Evolutionary conservation across 2,329 filamentous ascomycete species (phyloP), one percentile per base, ranked within the genome.

Genomic region (Esteya vermicola): DNA sequence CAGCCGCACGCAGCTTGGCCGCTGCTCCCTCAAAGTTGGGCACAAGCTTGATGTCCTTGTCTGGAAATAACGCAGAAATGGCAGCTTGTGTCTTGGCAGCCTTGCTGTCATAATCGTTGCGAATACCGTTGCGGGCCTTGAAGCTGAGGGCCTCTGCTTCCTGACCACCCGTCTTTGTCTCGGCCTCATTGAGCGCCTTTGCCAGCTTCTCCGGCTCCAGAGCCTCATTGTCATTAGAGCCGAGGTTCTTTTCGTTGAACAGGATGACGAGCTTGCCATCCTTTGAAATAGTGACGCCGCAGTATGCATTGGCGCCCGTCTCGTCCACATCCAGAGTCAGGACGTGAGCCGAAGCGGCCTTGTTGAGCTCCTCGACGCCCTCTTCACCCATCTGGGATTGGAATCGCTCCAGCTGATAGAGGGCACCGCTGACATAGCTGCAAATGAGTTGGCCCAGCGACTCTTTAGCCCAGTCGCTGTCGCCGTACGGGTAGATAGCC

Each of bases 181-280:
- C 28, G 58, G 65, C 68, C 1, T 52, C 51, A 48, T 72, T 68
- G 43, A 73, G 55, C 3, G 68, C 66, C 22, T 57, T 52, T 25
- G 56, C 48, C 21, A 74, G 56, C 9, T 58, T 55, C 28, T 54
- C 44, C 9, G 48, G 50, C 9, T 59, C 48, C 16, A 62, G 45
- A 40, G 61, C 59, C 33, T 63, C 45, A 49, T 52, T 47, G 43
- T 62, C 57, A 54, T 74, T 73, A 48, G 50, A 54, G 34, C 64
- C 69, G 1, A 74, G 57, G 37, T 54, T 47, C 5, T 51, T 48
- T 21, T 58, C 54, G 14, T 53, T 47, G 52, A 72, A 73, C 31
- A 71, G 49, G n/a, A 73, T 57, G 41, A 60, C 55, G 8, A 74
- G 62, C 44, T 60, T 55, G 34, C 67, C 66, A 5, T 65, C 60